Evolutionary conservation across 2,329 filamentous ascomycete species (phyloP).

Genomic region (Claviceps purpurea): DNA sequence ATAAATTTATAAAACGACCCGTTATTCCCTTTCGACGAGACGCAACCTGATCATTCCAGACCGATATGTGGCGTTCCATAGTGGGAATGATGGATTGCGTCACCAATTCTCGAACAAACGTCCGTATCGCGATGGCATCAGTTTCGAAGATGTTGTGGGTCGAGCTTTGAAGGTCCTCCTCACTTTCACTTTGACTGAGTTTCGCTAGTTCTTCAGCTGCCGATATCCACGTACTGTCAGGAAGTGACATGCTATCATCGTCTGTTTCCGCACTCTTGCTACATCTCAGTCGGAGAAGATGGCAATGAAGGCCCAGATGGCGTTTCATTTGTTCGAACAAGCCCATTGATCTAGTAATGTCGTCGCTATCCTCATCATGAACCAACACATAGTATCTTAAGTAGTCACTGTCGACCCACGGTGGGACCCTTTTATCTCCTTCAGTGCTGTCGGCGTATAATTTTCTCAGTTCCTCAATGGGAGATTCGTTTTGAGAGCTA

Average conservation of each 20-base stretch:
- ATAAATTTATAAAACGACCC: constrained; percentile 88
- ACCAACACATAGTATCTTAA: constrained; percentile 92
- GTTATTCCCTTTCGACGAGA: constrained; percentile 78
- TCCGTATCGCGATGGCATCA: constrained; percentile 74
- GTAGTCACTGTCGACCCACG: constrained; percentile 85
- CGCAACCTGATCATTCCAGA: constrained; percentile 96
- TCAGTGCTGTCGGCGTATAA: constrained; percentile 77
- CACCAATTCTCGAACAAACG: constrained; percentile 87
- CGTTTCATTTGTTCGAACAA: constrained; percentile 98
- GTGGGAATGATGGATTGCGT: constrained; percentile 88
- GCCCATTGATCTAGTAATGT: constrained; percentile 77
- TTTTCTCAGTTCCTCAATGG: constrained; percentile 74
- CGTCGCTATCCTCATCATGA: constrained; percentile 90
- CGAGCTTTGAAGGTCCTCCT: constrained; percentile 56
- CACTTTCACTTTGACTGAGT: constrained; percentile 52
- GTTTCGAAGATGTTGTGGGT: constrained; percentile 81
- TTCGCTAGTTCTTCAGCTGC: constrained; percentile 72
- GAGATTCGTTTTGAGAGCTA: constrained; percentile 70
- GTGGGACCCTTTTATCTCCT: constrained; percentile 58
- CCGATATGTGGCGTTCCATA: constrained; percentile 83
- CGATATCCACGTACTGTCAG: constrained; percentile 78
- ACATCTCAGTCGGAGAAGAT: constrained; percentile 74
- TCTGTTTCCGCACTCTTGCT: constrained; percentile 78
- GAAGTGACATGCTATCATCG: constrained; percentile 74
- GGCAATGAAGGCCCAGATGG: constrained; percentile 92